Evolutionary conservation across 164 flowering plant species (phyloP), one percentile per base, ranked within the genome.

Genomic region (Liriodendron chinense): DNA sequence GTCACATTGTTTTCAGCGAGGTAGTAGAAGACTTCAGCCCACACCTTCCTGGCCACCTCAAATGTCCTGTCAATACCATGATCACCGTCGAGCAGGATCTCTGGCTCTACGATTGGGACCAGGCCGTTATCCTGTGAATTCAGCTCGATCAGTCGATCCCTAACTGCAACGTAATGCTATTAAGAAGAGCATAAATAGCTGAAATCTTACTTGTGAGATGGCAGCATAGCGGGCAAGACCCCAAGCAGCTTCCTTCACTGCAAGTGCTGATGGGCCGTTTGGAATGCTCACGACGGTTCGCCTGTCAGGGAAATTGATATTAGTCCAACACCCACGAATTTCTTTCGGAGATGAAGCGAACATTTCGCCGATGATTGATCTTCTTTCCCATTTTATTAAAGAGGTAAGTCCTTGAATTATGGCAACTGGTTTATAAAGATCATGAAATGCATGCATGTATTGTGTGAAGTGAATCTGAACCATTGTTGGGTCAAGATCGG

Each of bases 211-310:
- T 76, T 92, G 94, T 70, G 94, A 84, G 71, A 92, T 91, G 70
- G 94, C 90, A 69, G 97, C 97, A 75, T 91, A 91, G 70, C 94
- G 95, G 56, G 97, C 95, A 18, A 92, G 92, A 71, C 95, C 94
- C 97, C 95, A 92, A 69, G 95, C 95, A 47, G 97, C 97, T 87
- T 92, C 97, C 84, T 92, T 91, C 74, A 91, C 90, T 16, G 95
- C 95, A 67, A 92, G 80, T 70, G 94, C 95, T 67, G 95, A 89
- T 71, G 95, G 97, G 56, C 97, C 97, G 59, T 90, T 91, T 79
- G 94, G 97, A 83, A 92, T 91, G 91, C 97, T 92, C 85, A 92
- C 92, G 76, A 92, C 93, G 28, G 93, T 92, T 74, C 97, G 94
- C 97, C 95, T 92, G 79, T 69, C 74, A 10, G 43, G n/a, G 47